These are phyloP conservation scores for Dendrocalamus latiflorus DNA, from an alignment of 202 grass and related monocot species.

Conservation along the genomic window DNA sequence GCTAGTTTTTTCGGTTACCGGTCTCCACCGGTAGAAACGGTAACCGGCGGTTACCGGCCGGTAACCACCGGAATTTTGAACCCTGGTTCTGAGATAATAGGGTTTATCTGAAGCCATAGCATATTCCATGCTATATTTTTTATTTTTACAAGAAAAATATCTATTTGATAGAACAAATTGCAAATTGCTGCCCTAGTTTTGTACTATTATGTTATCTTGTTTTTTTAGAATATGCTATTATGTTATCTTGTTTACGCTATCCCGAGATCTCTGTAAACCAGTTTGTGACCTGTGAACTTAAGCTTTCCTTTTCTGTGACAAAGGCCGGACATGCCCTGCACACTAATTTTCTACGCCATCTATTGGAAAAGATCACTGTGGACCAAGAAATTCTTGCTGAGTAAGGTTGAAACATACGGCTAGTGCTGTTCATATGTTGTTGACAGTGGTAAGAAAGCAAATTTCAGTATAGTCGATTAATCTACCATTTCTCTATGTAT, in stretches of 20 bases:
- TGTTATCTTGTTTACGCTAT: no score
- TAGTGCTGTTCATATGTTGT: neutral
- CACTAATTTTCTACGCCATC: constrained; percentile 39
- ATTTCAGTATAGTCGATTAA: neutral
- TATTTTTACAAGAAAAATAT: constrained; percentile 16
- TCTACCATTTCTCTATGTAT: neutral
- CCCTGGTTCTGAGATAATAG: constrained; percentile 1
- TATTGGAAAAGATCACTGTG: constrained; percentile 9
- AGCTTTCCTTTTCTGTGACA: constrained; percentile 16
- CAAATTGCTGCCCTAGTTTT: neutral
- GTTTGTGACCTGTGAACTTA: neutral
- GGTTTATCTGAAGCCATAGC: constrained; percentile 31
- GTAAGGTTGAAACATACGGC: neutral
- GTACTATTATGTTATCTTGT: neutral
- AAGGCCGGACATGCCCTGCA: constrained; percentile 68
- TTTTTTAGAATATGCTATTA: no score
- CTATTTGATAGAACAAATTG: neutral
- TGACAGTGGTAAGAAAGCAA: constrained; percentile 13
- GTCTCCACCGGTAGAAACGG: no score
- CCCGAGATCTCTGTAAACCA: neutral
- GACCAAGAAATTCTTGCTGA: constrained; percentile 17
- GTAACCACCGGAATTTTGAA: no score
- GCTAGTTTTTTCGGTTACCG: no score
- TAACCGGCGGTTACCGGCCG: no score
- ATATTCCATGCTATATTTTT: constrained; percentile 28